Evolutionary conservation across 331 rosid genomes (phyloP).

Genomic region (Malus hybrid): DNA sequence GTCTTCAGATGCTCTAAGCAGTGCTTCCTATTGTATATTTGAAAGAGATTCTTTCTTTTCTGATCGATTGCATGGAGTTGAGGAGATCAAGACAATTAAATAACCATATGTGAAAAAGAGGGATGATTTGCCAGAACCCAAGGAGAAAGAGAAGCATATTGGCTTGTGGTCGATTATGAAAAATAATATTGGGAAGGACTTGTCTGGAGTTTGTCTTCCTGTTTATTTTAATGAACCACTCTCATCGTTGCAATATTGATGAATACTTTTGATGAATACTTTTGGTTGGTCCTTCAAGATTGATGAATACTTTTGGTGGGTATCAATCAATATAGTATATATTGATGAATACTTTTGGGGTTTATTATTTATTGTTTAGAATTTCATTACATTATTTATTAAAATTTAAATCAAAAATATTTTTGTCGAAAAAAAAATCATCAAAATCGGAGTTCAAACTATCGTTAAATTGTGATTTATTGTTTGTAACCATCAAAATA

Average conservation of each 20-base stretch:
- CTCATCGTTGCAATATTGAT: conserved; percentile 87
- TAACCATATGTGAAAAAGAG: conserved; percentile 84
- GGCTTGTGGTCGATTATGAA: conserved; percentile 98
- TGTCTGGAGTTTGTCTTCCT: conserved; percentile 99
- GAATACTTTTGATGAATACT: too few species aligned
- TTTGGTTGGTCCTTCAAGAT: too few species aligned
- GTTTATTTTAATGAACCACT: conserved; percentile 98
- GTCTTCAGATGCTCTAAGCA: conserved; percentile 75
- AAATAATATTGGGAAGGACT: conserved; percentile 96
- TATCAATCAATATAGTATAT: too few species aligned
- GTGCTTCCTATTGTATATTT: conserved; percentile 66
- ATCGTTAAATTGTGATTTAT: too few species aligned
- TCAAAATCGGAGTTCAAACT: too few species aligned
- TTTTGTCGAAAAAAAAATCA: too few species aligned
- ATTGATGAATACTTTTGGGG: too few species aligned
- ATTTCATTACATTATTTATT: too few species aligned
- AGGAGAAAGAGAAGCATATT: conserved; percentile 82
- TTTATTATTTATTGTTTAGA: too few species aligned
- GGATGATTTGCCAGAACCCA: conserved; percentile 89
- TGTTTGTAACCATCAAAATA: too few species aligned
- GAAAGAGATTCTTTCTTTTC: conserved; percentile 55
- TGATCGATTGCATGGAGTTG: conserved; percentile 54
- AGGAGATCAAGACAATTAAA: conserved; percentile 47
- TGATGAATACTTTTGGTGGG: too few species aligned
- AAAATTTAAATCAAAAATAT: too few species aligned